Conservation (phyloP, 495 filamentous ascomycete species). For the Chaetomium fimeti region DNA sequence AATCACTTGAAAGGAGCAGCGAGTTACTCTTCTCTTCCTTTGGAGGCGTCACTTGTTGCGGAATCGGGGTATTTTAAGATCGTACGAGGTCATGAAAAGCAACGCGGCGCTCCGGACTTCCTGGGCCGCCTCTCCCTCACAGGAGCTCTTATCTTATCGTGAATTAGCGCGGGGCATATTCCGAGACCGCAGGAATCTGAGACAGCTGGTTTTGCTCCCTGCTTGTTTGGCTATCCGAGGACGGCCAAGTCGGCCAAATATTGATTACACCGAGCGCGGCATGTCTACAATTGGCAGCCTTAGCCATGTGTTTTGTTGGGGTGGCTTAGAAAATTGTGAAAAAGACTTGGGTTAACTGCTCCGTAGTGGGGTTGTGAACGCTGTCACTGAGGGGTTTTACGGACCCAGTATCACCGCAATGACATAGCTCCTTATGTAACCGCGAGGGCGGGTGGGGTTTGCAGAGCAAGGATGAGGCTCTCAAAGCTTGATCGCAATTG, state of each 20-base stretch:
- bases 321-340: constrained; percentile 1
- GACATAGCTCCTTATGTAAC: constrained; percentile 23
- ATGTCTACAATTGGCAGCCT: neutral
- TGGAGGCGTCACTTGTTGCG: neutral
- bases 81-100: constrained; percentile 14
- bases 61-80: neutral
- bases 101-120: constrained; percentile 3
- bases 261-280: neutral
- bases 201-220: neutral
- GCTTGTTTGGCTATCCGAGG: neutral
- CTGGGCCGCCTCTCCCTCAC: neutral
- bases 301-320: neutral
- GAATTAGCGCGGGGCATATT: constrained; percentile 28
- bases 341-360: neutral
- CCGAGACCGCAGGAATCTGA: constrained; percentile 11
- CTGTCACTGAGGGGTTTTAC: constrained; percentile 19
- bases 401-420: constrained; percentile 13
- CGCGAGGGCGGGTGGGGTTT: neutral
- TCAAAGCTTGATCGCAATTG: neutral
- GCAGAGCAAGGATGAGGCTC: neutral
- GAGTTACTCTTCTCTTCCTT: neutral
- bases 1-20: neutral
- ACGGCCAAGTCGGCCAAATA: constrained; percentile 3
- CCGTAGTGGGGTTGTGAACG: constrained; percentile 9
- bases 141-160: constrained; percentile 40